Base-by-base conservation (phyloP, 345 rosid species). In the Corchorus olitorius region DNA sequence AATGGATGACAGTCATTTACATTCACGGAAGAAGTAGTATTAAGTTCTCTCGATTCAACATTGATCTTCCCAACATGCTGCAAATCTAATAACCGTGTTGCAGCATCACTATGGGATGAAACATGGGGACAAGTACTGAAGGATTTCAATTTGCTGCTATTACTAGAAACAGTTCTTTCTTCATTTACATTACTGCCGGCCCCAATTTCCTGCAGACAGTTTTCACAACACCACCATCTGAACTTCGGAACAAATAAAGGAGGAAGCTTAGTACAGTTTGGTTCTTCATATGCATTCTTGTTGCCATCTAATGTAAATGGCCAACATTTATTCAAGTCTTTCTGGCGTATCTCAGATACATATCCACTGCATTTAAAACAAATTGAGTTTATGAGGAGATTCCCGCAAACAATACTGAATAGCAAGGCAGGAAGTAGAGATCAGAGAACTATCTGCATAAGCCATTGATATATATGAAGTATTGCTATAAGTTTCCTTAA, bases 301-400 rank as follows among this genome's bases (percentile, higher is more conserved):
- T 49, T 75, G 56, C 37, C 78, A 75, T 88, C 84, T 68, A 77
- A 77, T 33, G 85, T 60, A 85, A 92, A 93, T 16, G 97, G 97
- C 90, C 88, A 88, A 70, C 90, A 84, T 58, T 79, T 76, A 75
- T 69, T 87, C 81, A 66, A 73, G 67, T 92, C 85, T 48, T 70
- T 83, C 27, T 79, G 82, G 34, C 93, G 87, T 41, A 78, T 70
- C 81, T 89, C 82, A 67, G 93, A 85, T 74, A 86, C 95, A 82
- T 79, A 89, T 46, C 87, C 91, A 74, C 98, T 94, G 91, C 88
- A 85, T 45, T 80, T 74, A 83, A 53, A 79, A 49, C 70, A 80
- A 63, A 61, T 22, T 53, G 63, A 70, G 15, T 65, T 55, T 50
- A 20, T 69, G 17, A 74, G 49, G 65, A 72, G 76, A 35, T 48